Conservation (phyloP, 139 green algal species). For the Pedinophyceae sp. region DNA sequence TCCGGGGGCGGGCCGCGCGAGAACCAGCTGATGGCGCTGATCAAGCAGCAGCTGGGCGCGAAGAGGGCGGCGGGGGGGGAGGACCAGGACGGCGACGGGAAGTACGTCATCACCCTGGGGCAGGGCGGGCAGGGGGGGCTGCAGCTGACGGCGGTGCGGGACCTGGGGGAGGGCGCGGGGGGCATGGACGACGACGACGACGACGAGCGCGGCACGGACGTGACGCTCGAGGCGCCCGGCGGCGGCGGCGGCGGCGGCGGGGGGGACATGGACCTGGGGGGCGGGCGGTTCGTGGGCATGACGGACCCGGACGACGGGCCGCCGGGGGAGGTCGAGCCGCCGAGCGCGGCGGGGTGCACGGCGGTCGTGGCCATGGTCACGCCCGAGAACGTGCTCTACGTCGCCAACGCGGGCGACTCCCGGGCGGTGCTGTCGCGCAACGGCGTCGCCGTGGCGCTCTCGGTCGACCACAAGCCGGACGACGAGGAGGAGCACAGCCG, state of each 20-base stretch:
- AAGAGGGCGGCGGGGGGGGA: too few relatives aligned
- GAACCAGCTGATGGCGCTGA: too few relatives aligned
- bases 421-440: conserved; percentile 25
- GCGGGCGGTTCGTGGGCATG: background rate
- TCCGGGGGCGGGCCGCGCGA: too few relatives aligned
- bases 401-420: conserved; percentile 39
- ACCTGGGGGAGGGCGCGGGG: background rate
- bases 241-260: conserved; percentile 9
- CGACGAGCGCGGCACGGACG: background rate
- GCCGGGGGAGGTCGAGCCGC: conserved; percentile 2
- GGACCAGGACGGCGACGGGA: too few relatives aligned
- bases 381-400: conserved; percentile 15
- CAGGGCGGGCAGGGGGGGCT: too few relatives aligned
- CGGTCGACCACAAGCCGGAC: conserved; percentile 44
- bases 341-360: conserved; percentile 1
- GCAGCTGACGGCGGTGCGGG: too few relatives aligned
- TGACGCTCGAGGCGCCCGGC: background rate
- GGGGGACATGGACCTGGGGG: background rate
- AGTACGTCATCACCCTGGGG: too few relatives aligned
- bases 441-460: conserved; percentile 31
- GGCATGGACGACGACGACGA: background rate
- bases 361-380: conserved; percentile 10
- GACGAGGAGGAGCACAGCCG: conserved; percentile 27
- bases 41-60: too few relatives aligned
- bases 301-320: conserved; percentile 4